Conservation (phyloP, 192 early-diverging fungal genomes). For the Chytriomyces sp. region DNA sequence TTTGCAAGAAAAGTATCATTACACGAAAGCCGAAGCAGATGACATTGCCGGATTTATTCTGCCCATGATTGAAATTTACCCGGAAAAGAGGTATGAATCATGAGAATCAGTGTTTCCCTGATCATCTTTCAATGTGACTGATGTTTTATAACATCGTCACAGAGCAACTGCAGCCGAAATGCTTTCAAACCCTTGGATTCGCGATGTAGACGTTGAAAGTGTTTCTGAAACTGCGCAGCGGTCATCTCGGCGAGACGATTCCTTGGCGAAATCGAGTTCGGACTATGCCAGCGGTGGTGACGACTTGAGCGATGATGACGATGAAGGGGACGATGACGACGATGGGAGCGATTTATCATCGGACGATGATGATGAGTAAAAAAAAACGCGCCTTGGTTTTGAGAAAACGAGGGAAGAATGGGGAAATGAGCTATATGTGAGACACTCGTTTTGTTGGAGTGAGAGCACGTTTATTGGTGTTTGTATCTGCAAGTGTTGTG, state of each 20-base stretch:
- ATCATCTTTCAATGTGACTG: not conserved
- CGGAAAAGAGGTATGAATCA: slow-evolving; percentile 39
- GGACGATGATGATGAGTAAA: not conserved
- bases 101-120: not conserved
- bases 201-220: slow-evolving; percentile 41
- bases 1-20: slow-evolving; percentile 87
- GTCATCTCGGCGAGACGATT: slow-evolving; percentile 26
- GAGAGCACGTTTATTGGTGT: too few relatives aligned
- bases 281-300: slow-evolving; percentile 30
- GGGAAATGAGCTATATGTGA: too few relatives aligned
- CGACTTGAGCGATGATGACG: slow-evolving; percentile 35
- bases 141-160: not conserved
- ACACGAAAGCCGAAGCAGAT: slow-evolving; percentile 69
- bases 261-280: slow-evolving; percentile 28
- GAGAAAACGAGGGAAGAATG: too few relatives aligned
- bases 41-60: slow-evolving; percentile 79
- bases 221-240: slow-evolving; percentile 2
- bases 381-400: too few relatives aligned
- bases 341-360: not conserved
- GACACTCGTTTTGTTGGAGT: too few relatives aligned
- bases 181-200: slow-evolving; percentile 49
- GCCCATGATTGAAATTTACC: slow-evolving; percentile 72
- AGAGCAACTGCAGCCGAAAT: slow-evolving; percentile 54
- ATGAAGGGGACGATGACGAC: slow-evolving; percentile 15
- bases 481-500: too few relatives aligned